A percentile compares a stretch with the other conserved stretches of the same genome.
These are phyloP conservation scores for Rhypophila decipiens DNA, from an alignment of 495 filamentous ascomycete genomes.

Conservation along the genomic window DNA sequence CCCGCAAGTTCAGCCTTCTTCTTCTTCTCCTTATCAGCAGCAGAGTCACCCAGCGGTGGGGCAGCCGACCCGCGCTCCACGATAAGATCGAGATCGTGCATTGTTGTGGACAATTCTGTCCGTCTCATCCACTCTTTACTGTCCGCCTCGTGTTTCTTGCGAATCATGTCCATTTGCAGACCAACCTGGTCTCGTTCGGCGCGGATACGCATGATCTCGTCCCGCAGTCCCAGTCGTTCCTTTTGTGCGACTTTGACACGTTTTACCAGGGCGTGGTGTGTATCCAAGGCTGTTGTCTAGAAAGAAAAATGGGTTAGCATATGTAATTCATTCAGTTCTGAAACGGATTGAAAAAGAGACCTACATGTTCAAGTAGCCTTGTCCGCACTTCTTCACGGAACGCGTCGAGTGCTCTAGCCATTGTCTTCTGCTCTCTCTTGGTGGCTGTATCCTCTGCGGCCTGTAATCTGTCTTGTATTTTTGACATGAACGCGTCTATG, in stretches of 20 bases:
- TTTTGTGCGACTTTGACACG: constrained; percentile 58
- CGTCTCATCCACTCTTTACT: constrained; percentile 41
- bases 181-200: constrained; percentile 60
- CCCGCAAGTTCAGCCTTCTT: constrained; percentile 37
- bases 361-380: constrained; percentile 54
- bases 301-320: neutral
- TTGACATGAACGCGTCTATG: constrained; percentile 46
- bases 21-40: constrained; percentile 31
- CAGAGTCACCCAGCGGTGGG: constrained; percentile 26
- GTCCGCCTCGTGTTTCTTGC: constrained; percentile 51
- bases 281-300: constrained; percentile 56
- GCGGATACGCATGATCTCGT: constrained; percentile 56
- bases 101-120: constrained; percentile 20
- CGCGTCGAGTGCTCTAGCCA: constrained; percentile 58
- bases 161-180: constrained; percentile 62
- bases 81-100: constrained; percentile 51
- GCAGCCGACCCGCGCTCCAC: constrained; percentile 41
- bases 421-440: constrained; percentile 52
- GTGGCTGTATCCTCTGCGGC: constrained; percentile 33
- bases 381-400: constrained; percentile 61
- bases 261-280: constrained; percentile 55
- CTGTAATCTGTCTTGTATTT: constrained; percentile 30
- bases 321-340: neutral
- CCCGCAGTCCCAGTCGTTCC: constrained; percentile 57
- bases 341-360: constrained; percentile 16